A percentile compares a stretch with the other conserved stretches of the same genome.
Evolutionary conservation across 202 grass and related monocot species (phyloP).

Genomic region (Dendrocalamus latiflorus): DNA sequence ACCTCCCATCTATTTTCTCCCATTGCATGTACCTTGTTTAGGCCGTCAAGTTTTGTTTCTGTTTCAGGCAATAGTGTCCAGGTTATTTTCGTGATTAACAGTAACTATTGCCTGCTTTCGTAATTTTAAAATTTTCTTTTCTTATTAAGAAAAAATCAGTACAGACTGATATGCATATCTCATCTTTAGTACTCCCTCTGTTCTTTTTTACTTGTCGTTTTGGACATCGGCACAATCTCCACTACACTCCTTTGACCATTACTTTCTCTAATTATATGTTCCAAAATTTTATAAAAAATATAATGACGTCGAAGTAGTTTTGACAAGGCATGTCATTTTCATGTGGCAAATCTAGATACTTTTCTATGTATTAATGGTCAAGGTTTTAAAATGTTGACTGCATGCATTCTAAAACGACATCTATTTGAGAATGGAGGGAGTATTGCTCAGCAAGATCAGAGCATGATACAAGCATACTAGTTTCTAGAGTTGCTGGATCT

Average conservation of each 20-base stretch:
- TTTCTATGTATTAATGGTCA: too few species aligned
- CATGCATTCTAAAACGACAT: not conserved
- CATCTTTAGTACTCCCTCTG: not conserved
- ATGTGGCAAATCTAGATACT: too few species aligned
- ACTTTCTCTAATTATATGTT: too few species aligned
- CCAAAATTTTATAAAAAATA: too few species aligned
- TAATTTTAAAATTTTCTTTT: not conserved
- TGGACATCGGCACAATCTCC: too few species aligned
- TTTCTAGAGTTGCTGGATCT: not conserved
- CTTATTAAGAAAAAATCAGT: not conserved
- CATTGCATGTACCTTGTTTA: not conserved
- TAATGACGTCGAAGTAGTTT: too few species aligned
- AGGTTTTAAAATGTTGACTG: too few species aligned
- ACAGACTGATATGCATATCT: not conserved
- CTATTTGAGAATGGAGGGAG: not conserved
- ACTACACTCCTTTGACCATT: too few species aligned
- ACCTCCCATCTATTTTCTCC: not conserved
- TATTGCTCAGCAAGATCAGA: not conserved
- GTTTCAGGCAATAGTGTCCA: not conserved
- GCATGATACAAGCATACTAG: not conserved
- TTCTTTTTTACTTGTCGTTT: too few species aligned
- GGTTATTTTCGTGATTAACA: not conserved
- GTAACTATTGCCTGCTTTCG: not conserved
- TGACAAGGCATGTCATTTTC: too few species aligned
- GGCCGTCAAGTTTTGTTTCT: not conserved